These are phyloP conservation scores for Platanthera zijinensis DNA, from an alignment of 106 monocot genomes.

Conservation along the genomic window DNA sequence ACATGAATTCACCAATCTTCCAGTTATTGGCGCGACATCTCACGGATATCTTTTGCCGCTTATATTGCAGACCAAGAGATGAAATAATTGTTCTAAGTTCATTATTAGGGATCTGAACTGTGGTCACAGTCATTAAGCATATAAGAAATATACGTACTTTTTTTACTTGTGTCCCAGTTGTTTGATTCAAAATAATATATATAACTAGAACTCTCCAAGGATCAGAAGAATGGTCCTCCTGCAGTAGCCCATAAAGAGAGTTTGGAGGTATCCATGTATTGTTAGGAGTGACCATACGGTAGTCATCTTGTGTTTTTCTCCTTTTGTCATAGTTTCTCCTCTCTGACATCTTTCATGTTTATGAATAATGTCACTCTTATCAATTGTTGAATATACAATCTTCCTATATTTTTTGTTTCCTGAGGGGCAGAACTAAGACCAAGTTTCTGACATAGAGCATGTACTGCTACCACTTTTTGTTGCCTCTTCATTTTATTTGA, in stretches of 20 bases:
- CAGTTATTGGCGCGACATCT: conserved; percentile 29
- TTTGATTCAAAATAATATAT: conserved; percentile 42
- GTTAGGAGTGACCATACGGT: conserved; percentile 18
- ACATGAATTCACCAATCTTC: conserved; percentile 43
- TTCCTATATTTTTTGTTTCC: background rate
- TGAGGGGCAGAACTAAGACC: background rate
- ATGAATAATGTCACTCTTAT: background rate
- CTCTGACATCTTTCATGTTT: background rate
- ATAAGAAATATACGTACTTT: conserved; percentile 18
- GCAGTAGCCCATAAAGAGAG: conserved; percentile 30
- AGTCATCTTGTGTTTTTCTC: conserved; percentile 24
- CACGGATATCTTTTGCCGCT: conserved; percentile 28
- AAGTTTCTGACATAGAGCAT: background rate
- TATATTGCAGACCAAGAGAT: conserved; percentile 30
- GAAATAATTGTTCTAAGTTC: conserved; percentile 16
- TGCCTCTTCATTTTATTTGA: background rate
- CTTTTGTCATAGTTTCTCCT: background rate
- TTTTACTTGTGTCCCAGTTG: conserved; percentile 34
- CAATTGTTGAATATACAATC: background rate
- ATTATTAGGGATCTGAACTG: conserved; percentile 3
- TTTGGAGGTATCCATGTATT: conserved; percentile 24
- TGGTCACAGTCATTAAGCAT: conserved; percentile 22
- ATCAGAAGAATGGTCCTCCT: conserved; percentile 35
- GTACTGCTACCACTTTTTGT: background rate
- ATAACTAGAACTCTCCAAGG: conserved; percentile 59